Conservation (phyloP, 1,139 yeast species). For the Zygosaccharomyces sapae region DNA sequence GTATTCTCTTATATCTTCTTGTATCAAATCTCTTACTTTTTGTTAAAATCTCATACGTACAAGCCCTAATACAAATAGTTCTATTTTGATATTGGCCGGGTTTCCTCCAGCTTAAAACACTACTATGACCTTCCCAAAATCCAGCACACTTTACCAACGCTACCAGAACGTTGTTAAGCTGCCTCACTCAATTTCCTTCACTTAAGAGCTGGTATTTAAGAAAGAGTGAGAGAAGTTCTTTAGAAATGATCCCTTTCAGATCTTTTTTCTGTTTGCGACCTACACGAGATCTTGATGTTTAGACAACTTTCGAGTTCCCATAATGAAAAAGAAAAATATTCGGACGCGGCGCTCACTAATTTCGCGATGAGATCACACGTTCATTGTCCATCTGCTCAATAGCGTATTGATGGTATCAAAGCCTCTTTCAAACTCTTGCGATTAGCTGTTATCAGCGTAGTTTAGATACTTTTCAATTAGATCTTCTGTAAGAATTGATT, state of each 20-base stretch:
- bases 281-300: background rate
- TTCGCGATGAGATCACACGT: background rate
- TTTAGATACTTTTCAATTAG: constrained; percentile 21
- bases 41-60: background rate
- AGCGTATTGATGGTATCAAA: background rate
- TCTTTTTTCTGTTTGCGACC: background rate
- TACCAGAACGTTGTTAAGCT: constrained; percentile 1
- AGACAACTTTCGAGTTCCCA: background rate
- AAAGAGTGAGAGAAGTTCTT: background rate
- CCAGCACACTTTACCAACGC: background rate
- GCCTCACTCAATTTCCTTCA: background rate
- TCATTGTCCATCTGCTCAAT: background rate
- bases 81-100: background rate
- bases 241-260: background rate
- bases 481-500: constrained; percentile 16
- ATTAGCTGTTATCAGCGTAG: constrained; percentile 15
- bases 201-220: background rate
- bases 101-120: background rate
- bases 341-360: constrained; percentile 1
- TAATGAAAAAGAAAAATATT: background rate
- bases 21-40: background rate
- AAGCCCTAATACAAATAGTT: background rate
- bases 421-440: background rate
- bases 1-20: too few species aligned
- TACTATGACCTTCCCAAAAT: background rate